A percentile compares a stretch with the other conserved stretches of the same genome.
Evolutionary conservation across 2,329 filamentous ascomycete species (phyloP).

Genomic region (Trichoderma koningii): DNA sequence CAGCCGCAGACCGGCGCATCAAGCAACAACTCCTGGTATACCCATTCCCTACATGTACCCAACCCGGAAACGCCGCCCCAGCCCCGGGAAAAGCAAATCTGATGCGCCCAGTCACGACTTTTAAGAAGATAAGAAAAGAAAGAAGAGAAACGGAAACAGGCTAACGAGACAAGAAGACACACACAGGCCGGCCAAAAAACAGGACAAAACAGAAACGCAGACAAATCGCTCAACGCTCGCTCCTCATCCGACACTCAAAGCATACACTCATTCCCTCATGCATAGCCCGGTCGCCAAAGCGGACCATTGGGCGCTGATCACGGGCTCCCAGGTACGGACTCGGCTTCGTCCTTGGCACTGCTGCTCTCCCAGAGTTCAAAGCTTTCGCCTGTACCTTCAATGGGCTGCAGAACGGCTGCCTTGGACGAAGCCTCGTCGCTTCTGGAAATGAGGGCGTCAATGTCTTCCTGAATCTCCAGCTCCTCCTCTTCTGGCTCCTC

Average conservation of each 20-base stretch:
- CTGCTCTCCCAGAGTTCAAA: slow-evolving; percentile 73
- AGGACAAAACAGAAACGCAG: background rate
- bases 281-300: slow-evolving; percentile 26
- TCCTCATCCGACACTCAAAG: slow-evolving; percentile 25
- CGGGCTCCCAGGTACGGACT: slow-evolving; percentile 33
- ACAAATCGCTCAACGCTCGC: slow-evolving; percentile 19
- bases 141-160: background rate
- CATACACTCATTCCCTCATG: slow-evolving; percentile 26
- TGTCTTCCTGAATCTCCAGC: slow-evolving; percentile 32
- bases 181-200: background rate
- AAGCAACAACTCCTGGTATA: slow-evolving; percentile 26
- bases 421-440: slow-evolving; percentile 43
- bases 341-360: slow-evolving; percentile 61
- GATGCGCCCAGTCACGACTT: slow-evolving; percentile 19
- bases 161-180: background rate
- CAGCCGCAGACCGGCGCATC: slow-evolving; percentile 19
- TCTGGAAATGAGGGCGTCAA: slow-evolving; percentile 45
- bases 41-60: background rate
- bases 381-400: slow-evolving; percentile 61
- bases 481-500: slow-evolving; percentile 30
- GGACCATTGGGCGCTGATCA: slow-evolving; percentile 22
- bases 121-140: background rate
- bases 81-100: slow-evolving; percentile 8
- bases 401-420: slow-evolving; percentile 54
- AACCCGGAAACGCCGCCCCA: slow-evolving; percentile 20